phyloP scores from a whole-genome alignment of 164 flowering plant species.

The Dillenia turbinata region DNA sequence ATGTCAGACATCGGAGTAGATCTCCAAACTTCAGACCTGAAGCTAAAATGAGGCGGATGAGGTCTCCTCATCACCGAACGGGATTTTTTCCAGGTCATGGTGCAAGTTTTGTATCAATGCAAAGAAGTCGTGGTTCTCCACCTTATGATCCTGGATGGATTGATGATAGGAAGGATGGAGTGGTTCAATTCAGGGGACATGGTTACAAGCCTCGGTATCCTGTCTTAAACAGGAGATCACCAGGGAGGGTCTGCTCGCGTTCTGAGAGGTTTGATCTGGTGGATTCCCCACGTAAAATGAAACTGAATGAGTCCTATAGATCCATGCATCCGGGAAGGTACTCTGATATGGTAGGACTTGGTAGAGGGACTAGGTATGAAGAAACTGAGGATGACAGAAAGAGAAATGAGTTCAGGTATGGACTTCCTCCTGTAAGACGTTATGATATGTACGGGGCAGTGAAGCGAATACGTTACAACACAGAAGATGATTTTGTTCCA shows the following conservation, averaged over 20 bases:
- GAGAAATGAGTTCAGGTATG: constrained; percentile 27
- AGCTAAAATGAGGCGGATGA: constrained; percentile 24
- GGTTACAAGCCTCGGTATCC: constrained; percentile 23
- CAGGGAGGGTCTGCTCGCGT: constrained; percentile 26
- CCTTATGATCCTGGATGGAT: constrained; percentile 28
- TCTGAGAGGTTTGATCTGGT: constrained; percentile 26
- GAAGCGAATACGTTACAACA: constrained; percentile 28
- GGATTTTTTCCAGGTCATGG: constrained; percentile 23
- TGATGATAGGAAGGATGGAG: constrained; percentile 26
- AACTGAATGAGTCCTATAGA: constrained; percentile 33
- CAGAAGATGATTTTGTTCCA: constrained; percentile 18
- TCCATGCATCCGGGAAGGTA: constrained; percentile 36
- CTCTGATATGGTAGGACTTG: constrained; percentile 23
- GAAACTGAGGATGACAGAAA: constrained; percentile 30
- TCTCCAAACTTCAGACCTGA: constrained; percentile 39
- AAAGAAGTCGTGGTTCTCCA: constrained; percentile 33
- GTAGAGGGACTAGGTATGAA: constrained; percentile 27
- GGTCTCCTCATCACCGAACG: constrained; percentile 32
- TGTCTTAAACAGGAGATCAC: constrained; percentile 28
- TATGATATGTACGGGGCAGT: constrained; percentile 23
- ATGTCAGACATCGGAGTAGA: constrained; percentile 27
- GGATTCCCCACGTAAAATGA: constrained; percentile 27
- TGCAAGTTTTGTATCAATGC: constrained; percentile 19
- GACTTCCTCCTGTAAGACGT: constrained; percentile 23
- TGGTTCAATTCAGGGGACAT: constrained; percentile 28